phyloP scores from a whole-genome alignment of 176 grass and related monocot species.

The Lolium multiflorum region DNA sequence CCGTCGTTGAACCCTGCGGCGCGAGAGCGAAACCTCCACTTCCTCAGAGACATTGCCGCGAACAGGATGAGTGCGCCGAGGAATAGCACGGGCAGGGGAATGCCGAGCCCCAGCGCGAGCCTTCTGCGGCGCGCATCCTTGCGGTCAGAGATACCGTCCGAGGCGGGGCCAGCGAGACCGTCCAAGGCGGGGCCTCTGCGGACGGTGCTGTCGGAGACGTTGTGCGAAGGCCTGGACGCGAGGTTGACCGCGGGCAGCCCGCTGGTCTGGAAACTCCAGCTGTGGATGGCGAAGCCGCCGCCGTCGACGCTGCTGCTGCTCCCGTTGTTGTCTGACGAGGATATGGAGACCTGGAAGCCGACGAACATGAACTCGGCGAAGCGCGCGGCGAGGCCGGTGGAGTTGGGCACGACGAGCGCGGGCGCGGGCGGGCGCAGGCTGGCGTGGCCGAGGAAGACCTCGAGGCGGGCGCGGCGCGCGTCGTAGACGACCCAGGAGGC shows the following conservation, averaged over 20 bases:
- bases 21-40: constrained; percentile 11
- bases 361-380: constrained; percentile 62
- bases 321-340: constrained; percentile 19
- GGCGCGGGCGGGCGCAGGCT: constrained; percentile 33
- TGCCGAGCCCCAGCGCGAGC: constrained; percentile 38
- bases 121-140: constrained; percentile 22
- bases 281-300: constrained; percentile 48
- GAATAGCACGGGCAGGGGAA: constrained; percentile 28
- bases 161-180: background rate
- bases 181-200: constrained; percentile 13
- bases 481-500: constrained; percentile 51
- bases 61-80: constrained; percentile 45
- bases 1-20: constrained; percentile 13
- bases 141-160: background rate
- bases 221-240: constrained; percentile 20
- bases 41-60: constrained; percentile 51
- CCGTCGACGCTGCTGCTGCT: constrained; percentile 24
- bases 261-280: constrained; percentile 55
- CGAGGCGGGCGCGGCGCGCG: constrained; percentile 8
- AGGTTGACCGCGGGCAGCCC: constrained; percentile 28
- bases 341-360: constrained; percentile 43
- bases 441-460: constrained; percentile 51
- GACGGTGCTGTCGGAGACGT: constrained; percentile 26
- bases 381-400: constrained; percentile 13
- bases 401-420: constrained; percentile 23